phyloP scores from a whole-genome alignment of 495 filamentous ascomycete species.

The Xylaria cubensis region DNA sequence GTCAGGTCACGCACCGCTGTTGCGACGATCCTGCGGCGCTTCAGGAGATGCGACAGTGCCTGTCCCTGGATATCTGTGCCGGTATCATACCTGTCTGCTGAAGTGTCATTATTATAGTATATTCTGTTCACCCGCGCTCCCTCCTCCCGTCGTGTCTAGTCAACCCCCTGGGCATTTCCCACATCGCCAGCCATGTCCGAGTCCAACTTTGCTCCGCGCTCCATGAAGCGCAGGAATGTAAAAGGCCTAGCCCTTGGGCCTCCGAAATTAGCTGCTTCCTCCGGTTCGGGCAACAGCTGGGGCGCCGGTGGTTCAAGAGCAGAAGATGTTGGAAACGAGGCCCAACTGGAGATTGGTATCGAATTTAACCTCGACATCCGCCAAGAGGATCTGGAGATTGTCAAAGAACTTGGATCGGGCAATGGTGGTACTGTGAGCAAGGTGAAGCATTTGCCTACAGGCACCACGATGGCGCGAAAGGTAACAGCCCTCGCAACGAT shows the following conservation, averaged over 20 bases:
- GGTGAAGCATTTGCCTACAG: constrained; percentile 92
- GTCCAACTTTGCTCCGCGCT: constrained; percentile 77
- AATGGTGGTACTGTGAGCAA: constrained; percentile 99
- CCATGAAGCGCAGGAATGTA: constrained; percentile 97
- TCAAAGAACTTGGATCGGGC: constrained; percentile 93
- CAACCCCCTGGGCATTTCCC: constrained; percentile 16
- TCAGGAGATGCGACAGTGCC: constrained; percentile 25
- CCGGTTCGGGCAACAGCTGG: constrained; percentile 56
- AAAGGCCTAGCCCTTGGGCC: constrained; percentile 86
- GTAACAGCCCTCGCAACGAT: constrained; percentile 50
- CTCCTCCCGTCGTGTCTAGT: constrained; percentile 17
- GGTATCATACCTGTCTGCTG: constrained; percentile 10
- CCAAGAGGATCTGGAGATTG: constrained; percentile 87
- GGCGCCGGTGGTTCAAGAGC: constrained; percentile 55
- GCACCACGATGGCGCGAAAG: constrained; percentile 97
- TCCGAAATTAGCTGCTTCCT: constrained; percentile 53
- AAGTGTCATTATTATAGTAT: not conserved
- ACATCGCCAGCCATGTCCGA: constrained; percentile 71
- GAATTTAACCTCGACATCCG: constrained; percentile 93
- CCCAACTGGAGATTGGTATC: constrained; percentile 90
- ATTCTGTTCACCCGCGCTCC: constrained; percentile 1
- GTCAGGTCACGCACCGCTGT: constrained; percentile 20
- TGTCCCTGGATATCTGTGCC: constrained; percentile 19
- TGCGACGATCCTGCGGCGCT: constrained; percentile 20
- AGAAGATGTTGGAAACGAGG: constrained; percentile 67